phyloP scores from a whole-genome alignment of 345 rosid genomes.

The Corymbia maculata region DNA sequence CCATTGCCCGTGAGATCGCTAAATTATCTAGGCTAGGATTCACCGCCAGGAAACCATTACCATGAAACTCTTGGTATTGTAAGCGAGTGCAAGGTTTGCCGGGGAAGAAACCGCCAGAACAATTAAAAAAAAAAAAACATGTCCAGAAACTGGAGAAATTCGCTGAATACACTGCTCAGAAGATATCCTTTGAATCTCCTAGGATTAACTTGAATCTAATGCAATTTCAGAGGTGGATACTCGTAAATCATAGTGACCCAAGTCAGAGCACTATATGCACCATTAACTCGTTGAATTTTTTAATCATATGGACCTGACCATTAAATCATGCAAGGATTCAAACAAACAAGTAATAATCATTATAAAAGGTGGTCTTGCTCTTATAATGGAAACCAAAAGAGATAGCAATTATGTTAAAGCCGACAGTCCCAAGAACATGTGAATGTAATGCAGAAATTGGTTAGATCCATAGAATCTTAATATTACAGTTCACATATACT shows the following conservation, averaged over 20 bases:
- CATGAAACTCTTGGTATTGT: background rate
- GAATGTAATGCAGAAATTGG: background rate
- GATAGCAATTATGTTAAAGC: background rate
- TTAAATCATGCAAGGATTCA: background rate
- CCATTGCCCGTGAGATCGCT: constrained; percentile 16
- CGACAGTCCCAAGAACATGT: background rate
- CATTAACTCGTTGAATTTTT: too few relatives aligned
- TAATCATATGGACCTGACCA: too few relatives aligned
- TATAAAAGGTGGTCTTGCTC: background rate
- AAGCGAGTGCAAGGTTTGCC: background rate
- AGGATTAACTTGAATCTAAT: background rate
- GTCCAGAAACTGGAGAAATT: background rate
- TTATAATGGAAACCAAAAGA: background rate
- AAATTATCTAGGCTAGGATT: constrained; percentile 24
- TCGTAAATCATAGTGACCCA: too few relatives aligned
- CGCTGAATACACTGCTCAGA: background rate
- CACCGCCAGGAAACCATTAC: background rate
- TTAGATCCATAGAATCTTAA: background rate
- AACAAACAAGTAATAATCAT: background rate
- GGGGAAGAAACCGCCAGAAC: background rate
- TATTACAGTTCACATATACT: background rate
- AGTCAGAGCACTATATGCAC: too few relatives aligned
- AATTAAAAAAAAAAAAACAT: too few relatives aligned
- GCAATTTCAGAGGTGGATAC: too few relatives aligned
- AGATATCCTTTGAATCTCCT: background rate